A percentile compares a stretch with the other conserved stretches of the same genome.
phyloP scores from a whole-genome alignment of 805 yeast species.

The Candida piceae region DNA sequence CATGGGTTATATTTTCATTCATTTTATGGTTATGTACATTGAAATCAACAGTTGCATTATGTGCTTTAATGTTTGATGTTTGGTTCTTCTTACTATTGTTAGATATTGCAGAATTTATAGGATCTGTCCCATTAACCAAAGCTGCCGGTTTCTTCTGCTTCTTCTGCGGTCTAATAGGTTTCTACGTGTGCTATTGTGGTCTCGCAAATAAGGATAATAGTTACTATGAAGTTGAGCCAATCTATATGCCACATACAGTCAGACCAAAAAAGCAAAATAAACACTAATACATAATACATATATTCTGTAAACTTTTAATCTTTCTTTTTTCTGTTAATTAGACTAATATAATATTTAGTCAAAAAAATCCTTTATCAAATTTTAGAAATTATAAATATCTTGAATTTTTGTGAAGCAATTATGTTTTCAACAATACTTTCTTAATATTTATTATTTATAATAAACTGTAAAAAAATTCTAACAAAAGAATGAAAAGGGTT shows the following conservation, averaged over 20 bases:
- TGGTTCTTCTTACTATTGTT: constrained; percentile 42
- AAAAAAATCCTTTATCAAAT: not conserved
- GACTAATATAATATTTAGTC: not conserved
- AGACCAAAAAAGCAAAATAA: constrained; percentile 8
- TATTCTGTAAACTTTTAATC: too few species aligned
- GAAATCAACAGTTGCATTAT: constrained; percentile 42
- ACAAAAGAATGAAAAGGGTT: too few species aligned
- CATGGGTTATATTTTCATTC: constrained; percentile 49
- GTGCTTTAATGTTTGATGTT: constrained; percentile 36
- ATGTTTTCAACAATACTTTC: too few species aligned
- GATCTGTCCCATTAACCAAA: constrained; percentile 28
- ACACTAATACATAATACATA: too few species aligned
- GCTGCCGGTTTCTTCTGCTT: constrained; percentile 49
- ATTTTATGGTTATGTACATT: constrained; percentile 41
- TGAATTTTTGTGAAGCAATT: too few species aligned
- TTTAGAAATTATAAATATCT: too few species aligned
- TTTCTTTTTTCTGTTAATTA: too few species aligned
- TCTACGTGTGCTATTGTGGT: constrained; percentile 45
- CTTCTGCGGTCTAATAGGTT: constrained; percentile 38
- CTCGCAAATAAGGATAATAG: constrained; percentile 49
- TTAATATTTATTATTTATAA: too few species aligned
- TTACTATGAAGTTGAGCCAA: constrained; percentile 48
- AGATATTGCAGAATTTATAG: constrained; percentile 39
- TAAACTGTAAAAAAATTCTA: too few species aligned
- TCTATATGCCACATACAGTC: constrained; percentile 41